A percentile compares a stretch with the other conserved stretches of the same genome.
Evolutionary conservation across 768 basidiomycete genomes (phyloP).

Genomic region (Pleurotus salmoneostramineus): DNA sequence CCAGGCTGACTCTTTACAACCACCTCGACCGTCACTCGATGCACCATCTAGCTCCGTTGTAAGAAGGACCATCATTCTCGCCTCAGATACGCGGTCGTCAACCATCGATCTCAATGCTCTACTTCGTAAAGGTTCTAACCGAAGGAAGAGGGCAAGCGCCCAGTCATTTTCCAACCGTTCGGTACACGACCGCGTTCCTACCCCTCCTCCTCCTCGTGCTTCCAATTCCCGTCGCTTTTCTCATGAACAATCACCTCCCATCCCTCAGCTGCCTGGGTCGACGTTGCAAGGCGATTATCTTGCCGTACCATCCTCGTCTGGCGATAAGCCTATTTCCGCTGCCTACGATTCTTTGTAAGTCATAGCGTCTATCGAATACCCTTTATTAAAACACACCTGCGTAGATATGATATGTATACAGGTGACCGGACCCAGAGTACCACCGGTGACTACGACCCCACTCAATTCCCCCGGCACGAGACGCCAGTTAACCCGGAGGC

Average conservation of each 20-base stretch:
- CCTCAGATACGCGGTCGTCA: constrained; percentile 60
- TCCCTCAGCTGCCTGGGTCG: constrained; percentile 58
- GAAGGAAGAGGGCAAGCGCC: constrained; percentile 61
- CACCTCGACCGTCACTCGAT: constrained; percentile 32
- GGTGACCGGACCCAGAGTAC: constrained; percentile 38
- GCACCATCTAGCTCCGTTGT: constrained; percentile 49
- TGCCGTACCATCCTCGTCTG: constrained; percentile 29
- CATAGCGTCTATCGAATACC: constrained; percentile 6
- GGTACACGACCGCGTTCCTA: constrained; percentile 77
- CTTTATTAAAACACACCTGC: constrained; percentile 17
- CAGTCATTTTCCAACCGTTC: constrained; percentile 64
- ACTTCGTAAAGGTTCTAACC: constrained; percentile 52
- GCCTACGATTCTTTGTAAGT: constrained; percentile 78
- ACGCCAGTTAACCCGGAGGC: constrained; percentile 32
- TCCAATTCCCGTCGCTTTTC: constrained; percentile 59
- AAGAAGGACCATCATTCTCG: constrained; percentile 76
- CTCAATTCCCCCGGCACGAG: constrained; percentile 18
- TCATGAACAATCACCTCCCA: constrained; percentile 60
- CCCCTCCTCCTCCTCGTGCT: constrained; percentile 76
- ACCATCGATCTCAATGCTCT: constrained; percentile 52
- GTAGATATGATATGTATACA: constrained; percentile 78
- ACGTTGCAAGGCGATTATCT: constrained; percentile 37
- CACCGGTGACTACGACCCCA: constrained; percentile 18
- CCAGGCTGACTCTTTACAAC: constrained; percentile 31
- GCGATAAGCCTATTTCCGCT: constrained; percentile 61